Evolutionary conservation across 352 stramenopile genomes (phyloP).

Genomic region (Peronospora destructor): DNA sequence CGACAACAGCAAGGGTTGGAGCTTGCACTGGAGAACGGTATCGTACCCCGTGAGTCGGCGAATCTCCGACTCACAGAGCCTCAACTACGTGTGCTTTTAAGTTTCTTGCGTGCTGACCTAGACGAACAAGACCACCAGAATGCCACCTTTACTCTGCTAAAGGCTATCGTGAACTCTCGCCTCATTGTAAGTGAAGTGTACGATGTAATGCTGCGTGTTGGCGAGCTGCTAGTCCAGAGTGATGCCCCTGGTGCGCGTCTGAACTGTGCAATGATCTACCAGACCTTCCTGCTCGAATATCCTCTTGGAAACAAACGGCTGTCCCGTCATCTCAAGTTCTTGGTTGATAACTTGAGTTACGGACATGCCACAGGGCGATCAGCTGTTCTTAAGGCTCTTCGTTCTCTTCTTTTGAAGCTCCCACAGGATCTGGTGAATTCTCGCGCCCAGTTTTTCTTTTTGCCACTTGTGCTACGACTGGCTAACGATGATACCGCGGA

Average conservation of each 20-base stretch:
- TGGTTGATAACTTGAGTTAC: conserved; percentile 94
- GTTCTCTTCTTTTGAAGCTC: conserved; percentile 88
- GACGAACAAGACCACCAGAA: conserved; percentile 93
- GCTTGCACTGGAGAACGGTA: conserved; percentile 23
- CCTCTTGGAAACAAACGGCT: conserved; percentile 91
- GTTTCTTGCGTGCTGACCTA: conserved; percentile 87
- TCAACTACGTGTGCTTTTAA: conserved; percentile 85
- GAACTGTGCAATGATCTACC: conserved; percentile 75
- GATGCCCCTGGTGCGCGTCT: conserved; percentile 81
- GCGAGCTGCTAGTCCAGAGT: conserved; percentile 91
- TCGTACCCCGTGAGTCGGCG: conserved; percentile 12
- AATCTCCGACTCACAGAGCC: conserved; percentile 55
- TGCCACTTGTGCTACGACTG: conserved; percentile 93
- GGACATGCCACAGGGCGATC: conserved; percentile 91
- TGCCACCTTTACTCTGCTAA: conserved; percentile 90
- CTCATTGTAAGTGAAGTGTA: conserved; percentile 94
- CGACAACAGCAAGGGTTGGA: conserved; percentile 38
- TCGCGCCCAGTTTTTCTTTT: conserved; percentile 90
- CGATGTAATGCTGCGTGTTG: conserved; percentile 92
- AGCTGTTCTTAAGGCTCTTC: conserved; percentile 87
- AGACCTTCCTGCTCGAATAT: conserved; percentile 93
- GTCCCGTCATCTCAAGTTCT: conserved; percentile 90
- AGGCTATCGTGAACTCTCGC: conserved; percentile 85
- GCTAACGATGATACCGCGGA: conserved; percentile 91
- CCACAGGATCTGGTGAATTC: conserved; percentile 88